Conservation (phyloP, 306 rosid species). For the Hylodesmum podocarpum region DNA sequence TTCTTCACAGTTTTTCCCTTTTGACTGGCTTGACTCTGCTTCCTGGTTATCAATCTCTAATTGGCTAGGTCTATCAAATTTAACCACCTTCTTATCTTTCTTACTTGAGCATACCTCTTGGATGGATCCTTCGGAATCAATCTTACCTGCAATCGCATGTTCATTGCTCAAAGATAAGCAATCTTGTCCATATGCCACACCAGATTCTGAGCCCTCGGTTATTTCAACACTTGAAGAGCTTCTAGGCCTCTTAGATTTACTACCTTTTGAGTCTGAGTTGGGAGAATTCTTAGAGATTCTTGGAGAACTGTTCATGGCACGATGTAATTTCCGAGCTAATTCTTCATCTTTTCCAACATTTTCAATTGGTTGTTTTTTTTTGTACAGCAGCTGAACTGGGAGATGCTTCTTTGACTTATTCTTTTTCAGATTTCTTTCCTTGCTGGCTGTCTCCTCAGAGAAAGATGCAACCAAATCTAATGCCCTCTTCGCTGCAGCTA, state of each 20-base stretch:
- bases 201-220: constrained; percentile 53
- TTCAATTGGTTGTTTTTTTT: constrained; percentile 76
- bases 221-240: constrained; percentile 55
- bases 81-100: constrained; percentile 51
- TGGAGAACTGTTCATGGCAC: constrained; percentile 92
- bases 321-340: constrained; percentile 82
- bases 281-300: constrained; percentile 76
- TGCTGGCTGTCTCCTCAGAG: constrained; percentile 56
- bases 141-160: constrained; percentile 45
- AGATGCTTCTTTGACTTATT: constrained; percentile 88
- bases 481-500: constrained; percentile 86
- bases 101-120: constrained; percentile 59
- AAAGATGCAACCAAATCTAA: constrained; percentile 86
- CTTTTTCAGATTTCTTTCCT: constrained; percentile 68
- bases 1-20: constrained; percentile 56
- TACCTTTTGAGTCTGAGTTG: constrained; percentile 60
- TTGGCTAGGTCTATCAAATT: constrained; percentile 49
- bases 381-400: constrained; percentile 93
- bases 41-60: constrained; percentile 53
- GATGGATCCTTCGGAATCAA: constrained; percentile 50
- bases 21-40: constrained; percentile 69
- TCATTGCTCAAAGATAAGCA: constrained; percentile 55
- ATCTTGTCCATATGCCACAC: constrained; percentile 43
- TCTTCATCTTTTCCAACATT: constrained; percentile 84
- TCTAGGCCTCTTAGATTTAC: constrained; percentile 68